A percentile compares a stretch with the other conserved stretches of the same genome.
These are phyloP conservation scores for Amanita fuliginea DNA, from an alignment of 768 basidiomycete genomes.

Conservation along the genomic window DNA sequence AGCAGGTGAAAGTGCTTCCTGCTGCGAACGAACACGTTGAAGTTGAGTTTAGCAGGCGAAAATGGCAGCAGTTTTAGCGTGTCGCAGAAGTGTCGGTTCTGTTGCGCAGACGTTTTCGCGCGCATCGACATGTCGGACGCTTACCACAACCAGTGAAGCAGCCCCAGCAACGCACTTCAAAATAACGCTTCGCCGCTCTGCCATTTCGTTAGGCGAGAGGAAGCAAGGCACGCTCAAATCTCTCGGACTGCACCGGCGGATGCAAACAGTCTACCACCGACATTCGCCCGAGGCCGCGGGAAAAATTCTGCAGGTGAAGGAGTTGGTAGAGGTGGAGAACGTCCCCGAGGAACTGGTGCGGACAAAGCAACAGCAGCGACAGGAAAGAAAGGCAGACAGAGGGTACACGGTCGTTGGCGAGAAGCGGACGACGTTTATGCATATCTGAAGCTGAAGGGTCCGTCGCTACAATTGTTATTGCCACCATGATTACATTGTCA, in stretches of 20 bases:
- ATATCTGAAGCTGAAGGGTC: constrained; percentile 12
- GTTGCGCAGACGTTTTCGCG: too few species aligned
- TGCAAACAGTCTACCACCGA: constrained; percentile 77
- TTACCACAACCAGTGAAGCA: neutral
- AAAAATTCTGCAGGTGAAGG: constrained; percentile 81
- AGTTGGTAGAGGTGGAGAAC: constrained; percentile 82
- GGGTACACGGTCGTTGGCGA: constrained; percentile 53
- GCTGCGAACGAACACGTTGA: neutral
- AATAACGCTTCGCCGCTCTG: constrained; percentile 82
- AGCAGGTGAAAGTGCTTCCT: neutral
- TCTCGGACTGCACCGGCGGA: constrained; percentile 72
- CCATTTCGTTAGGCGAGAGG: constrained; percentile 67
- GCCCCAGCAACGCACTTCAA: constrained; percentile 65
- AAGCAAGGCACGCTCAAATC: constrained; percentile 68
- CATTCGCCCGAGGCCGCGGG: constrained; percentile 71
- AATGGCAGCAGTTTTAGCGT: neutral
- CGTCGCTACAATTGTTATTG: neutral
- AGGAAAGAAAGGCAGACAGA: constrained; percentile 51
- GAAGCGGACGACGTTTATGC: constrained; percentile 21
- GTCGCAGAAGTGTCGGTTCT: too few species aligned
- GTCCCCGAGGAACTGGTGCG: constrained; percentile 58
- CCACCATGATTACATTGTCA: neutral
- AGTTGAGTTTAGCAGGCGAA: neutral
- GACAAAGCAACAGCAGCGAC: constrained; percentile 59
- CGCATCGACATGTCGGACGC: neutral